A percentile compares a stretch with the other conserved stretches of the same genome.
These are phyloP conservation scores for Solanum verrucosum DNA, from an alignment of 257 asterid species.

Conservation along the genomic window DNA sequence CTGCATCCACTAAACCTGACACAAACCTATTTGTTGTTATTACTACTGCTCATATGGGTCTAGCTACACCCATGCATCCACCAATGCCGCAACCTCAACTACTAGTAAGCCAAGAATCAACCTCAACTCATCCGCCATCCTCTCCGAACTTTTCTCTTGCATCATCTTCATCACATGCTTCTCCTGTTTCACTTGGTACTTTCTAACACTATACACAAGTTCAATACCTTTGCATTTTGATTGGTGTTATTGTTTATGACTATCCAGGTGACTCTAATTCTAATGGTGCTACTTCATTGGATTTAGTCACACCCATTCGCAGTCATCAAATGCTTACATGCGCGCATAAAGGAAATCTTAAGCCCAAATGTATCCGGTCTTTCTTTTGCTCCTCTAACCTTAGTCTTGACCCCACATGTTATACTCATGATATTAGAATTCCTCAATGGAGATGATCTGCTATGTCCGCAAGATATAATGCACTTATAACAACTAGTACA, in stretches of 20 bases:
- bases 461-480: too few species aligned
- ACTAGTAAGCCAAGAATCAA: too few species aligned
- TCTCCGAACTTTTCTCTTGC: not conserved
- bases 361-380: too few species aligned
- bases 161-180: not conserved
- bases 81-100: too few species aligned
- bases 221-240: not conserved
- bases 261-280: not conserved
- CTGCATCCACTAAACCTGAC: too few species aligned
- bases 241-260: not conserved
- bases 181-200: not conserved
- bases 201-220: not conserved
- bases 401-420: not conserved
- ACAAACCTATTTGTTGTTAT: too few species aligned
- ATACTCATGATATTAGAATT: not conserved
- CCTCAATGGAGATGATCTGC: not conserved
- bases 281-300: not conserved
- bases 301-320: too few species aligned
- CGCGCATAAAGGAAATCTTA: too few species aligned
- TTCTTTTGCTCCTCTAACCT: not conserved
- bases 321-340: too few species aligned
- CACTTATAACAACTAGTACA: too few species aligned
- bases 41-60: too few species aligned
- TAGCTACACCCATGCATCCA: too few species aligned
- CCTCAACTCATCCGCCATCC: not conserved